Conservation (phyloP, 805 yeast genomes). For the Starmerella scarabaei region DNA sequence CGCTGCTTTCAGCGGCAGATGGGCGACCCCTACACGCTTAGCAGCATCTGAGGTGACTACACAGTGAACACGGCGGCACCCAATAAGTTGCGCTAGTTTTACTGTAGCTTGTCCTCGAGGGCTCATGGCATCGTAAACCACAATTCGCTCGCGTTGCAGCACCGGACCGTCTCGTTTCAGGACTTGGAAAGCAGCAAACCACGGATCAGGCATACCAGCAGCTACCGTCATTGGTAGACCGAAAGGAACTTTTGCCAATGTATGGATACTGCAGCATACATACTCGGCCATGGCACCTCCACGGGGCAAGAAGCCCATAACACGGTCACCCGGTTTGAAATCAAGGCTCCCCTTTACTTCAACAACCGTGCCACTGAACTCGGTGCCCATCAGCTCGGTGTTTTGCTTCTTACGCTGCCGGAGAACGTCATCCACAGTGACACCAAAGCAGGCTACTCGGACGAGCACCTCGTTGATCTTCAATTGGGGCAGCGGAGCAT, state of each 20-base stretch:
- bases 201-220: constrained; percentile 28
- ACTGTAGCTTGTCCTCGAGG: constrained; percentile 28
- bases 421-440: constrained; percentile 27
- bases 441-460: constrained; percentile 26
- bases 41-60: constrained; percentile 23
- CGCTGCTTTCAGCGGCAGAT: constrained; percentile 17
- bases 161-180: constrained; percentile 24
- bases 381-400: constrained; percentile 25
- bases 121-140: constrained; percentile 29
- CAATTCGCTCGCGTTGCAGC: constrained; percentile 23
- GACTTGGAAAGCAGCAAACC: constrained; percentile 30
- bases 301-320: constrained; percentile 26
- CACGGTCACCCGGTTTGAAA: constrained; percentile 27
- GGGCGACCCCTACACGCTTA: constrained; percentile 15
- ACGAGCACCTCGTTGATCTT: constrained; percentile 24
- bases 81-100: constrained; percentile 29
- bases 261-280: constrained; percentile 22
- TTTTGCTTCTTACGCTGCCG: not conserved
- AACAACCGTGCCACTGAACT: constrained; percentile 28
- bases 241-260: constrained; percentile 22
- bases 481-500: constrained; percentile 17
- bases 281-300: constrained; percentile 32
- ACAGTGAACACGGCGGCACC: constrained; percentile 28
- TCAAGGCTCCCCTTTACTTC: not conserved
- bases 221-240: constrained; percentile 22